Evolutionary conservation across 1,139 yeast species (phyloP), one percentile per base, ranked within the genome.

Genomic region (Lodderomyces theae): DNA sequence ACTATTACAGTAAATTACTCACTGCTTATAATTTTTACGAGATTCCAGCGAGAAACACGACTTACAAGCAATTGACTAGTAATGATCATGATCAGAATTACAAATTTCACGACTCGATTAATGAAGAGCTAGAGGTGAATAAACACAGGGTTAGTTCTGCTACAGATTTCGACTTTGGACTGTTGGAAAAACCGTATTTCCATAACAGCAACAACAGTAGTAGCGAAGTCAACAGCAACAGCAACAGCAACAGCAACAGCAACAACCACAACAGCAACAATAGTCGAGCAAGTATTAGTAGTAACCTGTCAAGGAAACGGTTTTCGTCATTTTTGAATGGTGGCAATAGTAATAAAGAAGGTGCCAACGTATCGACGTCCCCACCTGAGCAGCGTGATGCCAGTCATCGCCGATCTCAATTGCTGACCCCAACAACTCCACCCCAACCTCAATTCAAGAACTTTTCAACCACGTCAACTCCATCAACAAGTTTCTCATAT

Each of bases 1-100:
- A 50, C 22, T 69, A 69, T 50, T 68, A 66, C 44, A 66, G 64
- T 34, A 69, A 68, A 46, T 41, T 69, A 12, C 53, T 69, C 7
- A 41, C 45, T 12, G 75, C 74, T 6, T 69, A 67, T 50, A 63
- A 63, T 41, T 62, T 69, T 23, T 61, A 60, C 41, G 71, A 66
- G 9, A 41, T 55, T 11, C 64, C 66, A 5, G 18, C 24, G 12
- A 35, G 32, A 15, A 9, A 6, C 15, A 15, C 31, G 11, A 6
- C 31, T 4, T 28, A 15, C 9, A 28, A 16, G 18, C 31, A 28
- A 18, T 28, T 25, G 15, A 25, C 29, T 28, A n/a, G 31, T 3
- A 28, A 15, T 25, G 29, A 16, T 15, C 5, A 28, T 8, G 17
- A 10, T 12, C 8, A 7, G 12, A 23, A 15, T 28, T 11, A 18